These are phyloP conservation scores for Mycena capillaripes DNA, from an alignment of 768 basidiomycete genomes.

Conservation along the genomic window DNA sequence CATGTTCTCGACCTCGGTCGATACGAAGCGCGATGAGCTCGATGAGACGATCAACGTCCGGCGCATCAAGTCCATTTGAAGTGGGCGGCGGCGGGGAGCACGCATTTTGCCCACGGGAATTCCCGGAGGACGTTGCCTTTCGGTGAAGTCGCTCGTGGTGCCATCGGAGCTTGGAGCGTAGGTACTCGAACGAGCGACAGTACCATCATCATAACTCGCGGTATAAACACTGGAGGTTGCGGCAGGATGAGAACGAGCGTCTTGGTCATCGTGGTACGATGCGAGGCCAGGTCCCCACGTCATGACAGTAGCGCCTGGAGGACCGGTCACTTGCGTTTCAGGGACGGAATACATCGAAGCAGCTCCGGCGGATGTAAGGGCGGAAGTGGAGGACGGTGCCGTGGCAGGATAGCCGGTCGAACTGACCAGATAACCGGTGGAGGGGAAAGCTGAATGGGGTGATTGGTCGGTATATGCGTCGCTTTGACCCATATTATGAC, in stretches of 20 bases:
- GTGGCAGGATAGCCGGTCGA: not conserved
- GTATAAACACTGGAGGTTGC: too few species aligned
- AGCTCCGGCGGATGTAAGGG: not conserved
- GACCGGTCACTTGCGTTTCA: not conserved
- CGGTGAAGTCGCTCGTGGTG: not conserved
- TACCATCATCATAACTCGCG: not conserved
- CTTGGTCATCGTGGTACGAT: not conserved
- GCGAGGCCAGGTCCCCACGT: not conserved
- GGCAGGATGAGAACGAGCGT: not conserved
- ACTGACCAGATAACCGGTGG: not conserved
- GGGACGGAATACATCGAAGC: not conserved
- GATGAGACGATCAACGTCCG: conserved; percentile 26
- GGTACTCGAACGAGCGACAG: not conserved
- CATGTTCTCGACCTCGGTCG: too few species aligned
- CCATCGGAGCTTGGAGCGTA: not conserved
- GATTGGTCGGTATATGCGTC: not conserved
- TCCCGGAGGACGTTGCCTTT: not conserved
- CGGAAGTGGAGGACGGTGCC: not conserved
- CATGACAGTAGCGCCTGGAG: conserved; percentile 12
- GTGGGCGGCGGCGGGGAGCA: not conserved
- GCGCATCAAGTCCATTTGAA: not conserved
- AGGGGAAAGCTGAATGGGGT: not conserved
- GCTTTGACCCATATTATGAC: not conserved
- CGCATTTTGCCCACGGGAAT: not conserved
- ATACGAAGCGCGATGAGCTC: too few species aligned